phyloP scores from a whole-genome alignment of 2,329 filamentous ascomycete species.

The Fusarium sp. region DNA sequence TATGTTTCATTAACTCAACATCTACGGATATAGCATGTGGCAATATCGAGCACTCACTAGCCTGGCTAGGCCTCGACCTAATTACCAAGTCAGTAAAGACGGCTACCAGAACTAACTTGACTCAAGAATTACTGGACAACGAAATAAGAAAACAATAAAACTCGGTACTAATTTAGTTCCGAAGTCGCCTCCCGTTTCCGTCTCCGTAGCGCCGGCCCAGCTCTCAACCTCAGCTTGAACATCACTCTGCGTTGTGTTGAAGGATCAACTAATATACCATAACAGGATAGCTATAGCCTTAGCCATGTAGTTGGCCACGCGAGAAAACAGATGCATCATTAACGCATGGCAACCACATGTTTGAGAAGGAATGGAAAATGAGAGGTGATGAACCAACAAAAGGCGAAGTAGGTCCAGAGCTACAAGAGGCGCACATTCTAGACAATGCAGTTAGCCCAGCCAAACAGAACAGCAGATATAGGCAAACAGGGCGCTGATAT shows the following conservation, averaged over 20 bases:
- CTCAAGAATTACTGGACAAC: background rate
- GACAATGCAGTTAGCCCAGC: background rate
- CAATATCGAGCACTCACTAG: background rate
- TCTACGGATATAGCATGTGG: background rate
- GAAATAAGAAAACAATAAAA: background rate
- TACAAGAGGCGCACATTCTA: slow-evolving; percentile 9
- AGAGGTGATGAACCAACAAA: slow-evolving; percentile 35
- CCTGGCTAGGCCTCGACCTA: background rate
- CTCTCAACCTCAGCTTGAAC: background rate
- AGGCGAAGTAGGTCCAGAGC: slow-evolving; percentile 20
- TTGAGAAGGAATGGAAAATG: slow-evolving; percentile 13
- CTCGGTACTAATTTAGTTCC: slow-evolving; percentile 6
- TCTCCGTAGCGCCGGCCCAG: background rate
- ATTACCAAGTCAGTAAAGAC: background rate
- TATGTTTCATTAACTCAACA: background rate
- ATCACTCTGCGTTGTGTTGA: background rate
- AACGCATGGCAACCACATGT: slow-evolving; percentile 34
- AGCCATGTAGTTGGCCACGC: slow-evolving; percentile 14
- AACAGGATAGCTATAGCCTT: background rate
- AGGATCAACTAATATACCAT: background rate
- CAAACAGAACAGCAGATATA: background rate
- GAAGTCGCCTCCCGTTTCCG: background rate
- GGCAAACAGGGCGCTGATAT: background rate
- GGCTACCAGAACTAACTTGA: background rate
- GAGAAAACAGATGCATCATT: slow-evolving; percentile 11